Conservation (phyloP, 2,329 filamentous ascomycete genomes). For the Arachnomyces sp. region DNA sequence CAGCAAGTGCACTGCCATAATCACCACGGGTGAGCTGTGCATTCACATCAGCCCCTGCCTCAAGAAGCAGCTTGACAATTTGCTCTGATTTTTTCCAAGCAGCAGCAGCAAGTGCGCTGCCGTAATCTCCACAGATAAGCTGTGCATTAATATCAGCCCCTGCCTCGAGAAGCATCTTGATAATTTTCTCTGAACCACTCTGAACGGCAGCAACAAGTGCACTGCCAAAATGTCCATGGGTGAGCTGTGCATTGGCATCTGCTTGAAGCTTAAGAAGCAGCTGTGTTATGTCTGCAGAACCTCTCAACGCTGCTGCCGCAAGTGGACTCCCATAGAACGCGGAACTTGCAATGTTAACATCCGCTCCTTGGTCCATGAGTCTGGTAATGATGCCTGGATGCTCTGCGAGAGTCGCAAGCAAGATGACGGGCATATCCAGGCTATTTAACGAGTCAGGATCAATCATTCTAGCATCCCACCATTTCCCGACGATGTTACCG, state of each 20-base stretch:
- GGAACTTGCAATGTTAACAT: not conserved
- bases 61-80: slow-evolving; percentile 8
- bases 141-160: slow-evolving; percentile 5
- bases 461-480: not conserved
- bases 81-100: slow-evolving; percentile 1
- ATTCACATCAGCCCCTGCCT: slow-evolving; percentile 7
- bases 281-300: not conserved
- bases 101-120: slow-evolving; percentile 12
- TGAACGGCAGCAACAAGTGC: slow-evolving; percentile 10
- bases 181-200: not conserved
- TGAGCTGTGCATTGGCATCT: not conserved
- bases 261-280: not conserved
- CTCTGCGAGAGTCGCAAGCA: not conserved
- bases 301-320: not conserved
- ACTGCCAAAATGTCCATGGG: slow-evolving; percentile 4
- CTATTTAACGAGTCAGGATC: not conserved
- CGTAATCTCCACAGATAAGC: slow-evolving; percentile 2
- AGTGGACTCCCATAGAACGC: not conserved
- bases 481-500: not conserved
- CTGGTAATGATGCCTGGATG: not conserved
- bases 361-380: too few species aligned
- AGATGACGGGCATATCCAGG: not conserved
- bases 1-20: slow-evolving; percentile 11
- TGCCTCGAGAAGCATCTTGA: not conserved
- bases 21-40: not conserved